Evolutionary conservation across 768 basidiomycete genomes (phyloP).

Genomic region (Tulasnella sp.): DNA sequence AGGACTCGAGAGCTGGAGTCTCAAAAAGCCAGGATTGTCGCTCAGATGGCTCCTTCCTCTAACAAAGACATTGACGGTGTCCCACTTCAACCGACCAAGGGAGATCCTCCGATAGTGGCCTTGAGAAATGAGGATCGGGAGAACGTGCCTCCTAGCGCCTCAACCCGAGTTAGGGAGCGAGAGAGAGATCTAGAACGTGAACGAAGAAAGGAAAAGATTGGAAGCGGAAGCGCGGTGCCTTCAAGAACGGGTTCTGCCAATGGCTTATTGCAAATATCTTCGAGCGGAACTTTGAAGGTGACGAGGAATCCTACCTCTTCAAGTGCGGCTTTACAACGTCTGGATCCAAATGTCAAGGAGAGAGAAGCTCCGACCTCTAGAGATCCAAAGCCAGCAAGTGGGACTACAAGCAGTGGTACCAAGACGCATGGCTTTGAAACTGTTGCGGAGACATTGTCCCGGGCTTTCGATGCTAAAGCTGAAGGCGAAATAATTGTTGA

Average conservation of each 20-base stretch:
- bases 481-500: constrained; percentile 53
- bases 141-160: constrained; percentile 24
- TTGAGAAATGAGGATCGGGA: constrained; percentile 22
- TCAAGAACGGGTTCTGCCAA: too few relatives aligned
- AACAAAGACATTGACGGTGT: too few relatives aligned
- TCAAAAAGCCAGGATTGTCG: constrained; percentile 87
- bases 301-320: too few relatives aligned
- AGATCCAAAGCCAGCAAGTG: too few relatives aligned
- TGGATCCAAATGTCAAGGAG: too few relatives aligned
- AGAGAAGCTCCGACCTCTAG: too few relatives aligned
- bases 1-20: constrained; percentile 60
- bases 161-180: neutral
- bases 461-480: constrained; percentile 58
- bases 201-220: constrained; percentile 17
- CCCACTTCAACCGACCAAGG: neutral
- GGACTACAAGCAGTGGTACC: too few relatives aligned
- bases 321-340: too few relatives aligned
- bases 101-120: neutral
- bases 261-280: too few relatives aligned
- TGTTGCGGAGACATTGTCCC: constrained; percentile 37
- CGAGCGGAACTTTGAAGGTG: too few relatives aligned
- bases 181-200: constrained; percentile 24
- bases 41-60: constrained; percentile 82
- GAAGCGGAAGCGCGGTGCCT: constrained; percentile 22
- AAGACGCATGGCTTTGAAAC: constrained; percentile 53